Evolutionary conservation across 768 basidiomycete species (phyloP).

Genomic region (Rubroboletus satanas): DNA sequence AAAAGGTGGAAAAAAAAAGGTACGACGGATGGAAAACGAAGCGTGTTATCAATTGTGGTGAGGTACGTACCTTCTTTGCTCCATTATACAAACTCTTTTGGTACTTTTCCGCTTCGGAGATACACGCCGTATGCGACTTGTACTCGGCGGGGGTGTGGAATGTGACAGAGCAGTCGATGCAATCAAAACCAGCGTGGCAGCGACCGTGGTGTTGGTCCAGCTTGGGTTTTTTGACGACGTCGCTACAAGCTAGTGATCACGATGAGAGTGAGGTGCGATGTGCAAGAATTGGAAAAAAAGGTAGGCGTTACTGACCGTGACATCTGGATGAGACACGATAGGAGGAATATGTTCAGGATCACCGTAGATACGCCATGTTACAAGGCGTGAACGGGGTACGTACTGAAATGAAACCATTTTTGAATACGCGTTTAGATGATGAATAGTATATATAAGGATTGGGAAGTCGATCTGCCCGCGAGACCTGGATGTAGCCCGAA

Average conservation of each 20-base stretch:
- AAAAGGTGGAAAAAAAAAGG: neutral
- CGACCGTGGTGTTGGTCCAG: constrained; percentile 69
- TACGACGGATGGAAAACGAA: neutral
- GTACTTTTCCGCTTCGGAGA: constrained; percentile 92
- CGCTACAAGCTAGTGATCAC: constrained; percentile 56
- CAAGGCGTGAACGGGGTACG: constrained; percentile 22
- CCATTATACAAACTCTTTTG: constrained; percentile 85
- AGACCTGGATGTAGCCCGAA: neutral
- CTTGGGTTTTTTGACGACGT: constrained; percentile 92
- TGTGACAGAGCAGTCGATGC: constrained; percentile 84
- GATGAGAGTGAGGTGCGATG: constrained; percentile 1
- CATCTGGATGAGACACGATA: constrained; percentile 47
- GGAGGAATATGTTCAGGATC: neutral
- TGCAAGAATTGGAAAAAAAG: neutral
- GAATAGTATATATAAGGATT: neutral
- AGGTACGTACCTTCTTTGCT: constrained; percentile 44
- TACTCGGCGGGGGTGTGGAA: constrained; percentile 75
- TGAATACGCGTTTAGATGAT: neutral
- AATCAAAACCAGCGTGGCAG: constrained; percentile 70
- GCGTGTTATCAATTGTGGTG: neutral
- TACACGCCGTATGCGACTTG: constrained; percentile 79
- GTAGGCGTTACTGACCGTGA: constrained; percentile 47
- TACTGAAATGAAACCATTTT: constrained; percentile 78
- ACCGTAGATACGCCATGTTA: neutral
- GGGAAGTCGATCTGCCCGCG: neutral